phyloP scores from a whole-genome alignment of 306 rosid species.

The Acacia confusa region DNA sequence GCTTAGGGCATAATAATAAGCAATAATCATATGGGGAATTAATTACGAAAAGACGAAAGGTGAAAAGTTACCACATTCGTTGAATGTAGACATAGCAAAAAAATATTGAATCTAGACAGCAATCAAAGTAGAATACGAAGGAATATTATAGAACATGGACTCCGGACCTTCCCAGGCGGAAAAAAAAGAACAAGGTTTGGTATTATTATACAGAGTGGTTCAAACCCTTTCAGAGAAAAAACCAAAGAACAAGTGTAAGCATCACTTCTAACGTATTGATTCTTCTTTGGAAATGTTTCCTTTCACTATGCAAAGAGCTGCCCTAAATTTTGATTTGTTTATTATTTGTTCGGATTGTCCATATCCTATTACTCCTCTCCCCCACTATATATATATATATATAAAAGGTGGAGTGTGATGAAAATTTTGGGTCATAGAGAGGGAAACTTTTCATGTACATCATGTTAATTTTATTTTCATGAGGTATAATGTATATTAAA shows the following conservation, averaged over 20 bases:
- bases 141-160: background rate
- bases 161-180: background rate
- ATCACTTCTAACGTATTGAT: background rate
- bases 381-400: too few relatives aligned
- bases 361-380: too few relatives aligned
- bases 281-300: background rate
- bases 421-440: too few relatives aligned
- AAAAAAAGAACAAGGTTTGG: background rate
- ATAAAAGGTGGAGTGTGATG: too few relatives aligned
- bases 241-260: too few relatives aligned
- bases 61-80: slow-evolving; percentile 27
- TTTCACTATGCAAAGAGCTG: background rate
- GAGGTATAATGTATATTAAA: too few relatives aligned
- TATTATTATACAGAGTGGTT: background rate
- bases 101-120: too few relatives aligned
- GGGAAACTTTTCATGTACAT: too few relatives aligned
- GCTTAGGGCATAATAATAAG: slow-evolving; percentile 1
- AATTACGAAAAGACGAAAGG: background rate
- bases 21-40: background rate
- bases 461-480: too few relatives aligned
- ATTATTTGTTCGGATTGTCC: background rate
- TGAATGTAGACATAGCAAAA: slow-evolving; percentile 51
- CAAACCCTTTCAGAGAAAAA: too few relatives aligned
- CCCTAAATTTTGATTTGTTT: too few relatives aligned
- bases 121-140: too few relatives aligned